phyloP scores from a whole-genome alignment of 2,329 filamentous ascomycete genomes.

The Alternaria sp. region DNA sequence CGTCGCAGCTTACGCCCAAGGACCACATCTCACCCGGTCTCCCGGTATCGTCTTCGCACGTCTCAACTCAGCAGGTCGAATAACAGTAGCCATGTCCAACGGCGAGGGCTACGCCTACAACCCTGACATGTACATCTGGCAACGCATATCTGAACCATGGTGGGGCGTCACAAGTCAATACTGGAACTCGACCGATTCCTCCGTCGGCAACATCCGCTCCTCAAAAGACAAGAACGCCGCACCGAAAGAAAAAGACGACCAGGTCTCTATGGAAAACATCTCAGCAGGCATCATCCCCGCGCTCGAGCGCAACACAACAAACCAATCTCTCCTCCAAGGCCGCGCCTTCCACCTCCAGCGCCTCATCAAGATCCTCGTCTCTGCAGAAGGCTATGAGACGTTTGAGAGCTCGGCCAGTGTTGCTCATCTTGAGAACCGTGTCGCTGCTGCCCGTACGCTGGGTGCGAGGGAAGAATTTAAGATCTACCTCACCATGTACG shows the following conservation, averaged over 20 bases:
- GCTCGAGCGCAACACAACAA: constrained; percentile 92
- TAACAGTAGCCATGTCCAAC: constrained; percentile 90
- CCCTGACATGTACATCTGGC: constrained; percentile 85
- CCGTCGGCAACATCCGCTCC: constrained; percentile 79
- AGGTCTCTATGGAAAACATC: constrained; percentile 64
- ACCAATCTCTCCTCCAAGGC: constrained; percentile 88
- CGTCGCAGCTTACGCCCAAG: constrained; percentile 78
- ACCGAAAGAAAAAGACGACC: constrained; percentile 51
- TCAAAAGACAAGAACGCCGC: constrained; percentile 48
- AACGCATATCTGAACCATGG: constrained; percentile 94
- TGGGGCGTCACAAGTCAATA: constrained; percentile 98
- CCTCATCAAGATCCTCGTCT: constrained; percentile 86
- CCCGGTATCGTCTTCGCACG: constrained; percentile 90
- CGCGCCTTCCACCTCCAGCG: constrained; percentile 90
- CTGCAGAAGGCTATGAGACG: constrained; percentile 87
- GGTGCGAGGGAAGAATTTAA: constrained; percentile 91
- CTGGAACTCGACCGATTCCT: constrained; percentile 96
- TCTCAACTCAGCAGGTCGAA: constrained; percentile 83
- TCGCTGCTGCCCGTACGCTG: constrained; percentile 85
- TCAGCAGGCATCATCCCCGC: constrained; percentile 93
- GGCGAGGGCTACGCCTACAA: constrained; percentile 95
- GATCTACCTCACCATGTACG: constrained; percentile 97
- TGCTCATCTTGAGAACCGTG: constrained; percentile 91
- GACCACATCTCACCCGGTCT: constrained; percentile 76
- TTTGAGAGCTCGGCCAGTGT: constrained; percentile 93